These are phyloP conservation scores for Rosa lucieae DNA, from an alignment of 306 rosid species.

Conservation along the genomic window DNA sequence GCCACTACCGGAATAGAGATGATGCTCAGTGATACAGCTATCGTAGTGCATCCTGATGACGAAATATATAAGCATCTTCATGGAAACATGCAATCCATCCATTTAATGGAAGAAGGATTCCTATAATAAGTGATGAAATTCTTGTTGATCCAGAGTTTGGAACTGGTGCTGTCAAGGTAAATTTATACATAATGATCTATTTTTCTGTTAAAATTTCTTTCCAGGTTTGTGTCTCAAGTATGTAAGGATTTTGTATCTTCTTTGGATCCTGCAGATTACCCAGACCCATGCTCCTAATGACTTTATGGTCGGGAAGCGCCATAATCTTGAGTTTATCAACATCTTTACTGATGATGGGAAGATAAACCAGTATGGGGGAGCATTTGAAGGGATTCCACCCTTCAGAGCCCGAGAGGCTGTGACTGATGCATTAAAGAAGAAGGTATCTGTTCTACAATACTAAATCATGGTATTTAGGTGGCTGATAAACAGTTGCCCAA, in stretches of 20 bases:
- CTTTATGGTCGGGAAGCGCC: not conserved
- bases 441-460: conserved; percentile 30
- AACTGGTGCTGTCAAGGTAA: conserved; percentile 94
- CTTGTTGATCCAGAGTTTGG: conserved; percentile 88
- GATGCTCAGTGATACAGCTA: conserved; percentile 95
- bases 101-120: conserved; percentile 77
- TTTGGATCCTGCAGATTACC: not conserved
- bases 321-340: not conserved
- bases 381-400: not conserved
- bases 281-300: not conserved
- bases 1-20: conserved; percentile 94
- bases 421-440: conserved; percentile 58
- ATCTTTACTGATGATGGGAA: not conserved
- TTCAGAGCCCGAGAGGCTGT: not conserved
- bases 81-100: conserved; percentile 89
- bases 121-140: conserved; percentile 71
- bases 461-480: not conserved
- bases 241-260: not conserved
- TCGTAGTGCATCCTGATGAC: conserved; percentile 81
- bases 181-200: no score
- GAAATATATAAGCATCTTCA: conserved; percentile 65
- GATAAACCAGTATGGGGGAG: not conserved
- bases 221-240: not conserved
- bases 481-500: no score
- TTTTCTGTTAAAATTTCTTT: no score